Conservation (phyloP, 192 early-diverging fungal species). For the Linderina pennispora region DNA sequence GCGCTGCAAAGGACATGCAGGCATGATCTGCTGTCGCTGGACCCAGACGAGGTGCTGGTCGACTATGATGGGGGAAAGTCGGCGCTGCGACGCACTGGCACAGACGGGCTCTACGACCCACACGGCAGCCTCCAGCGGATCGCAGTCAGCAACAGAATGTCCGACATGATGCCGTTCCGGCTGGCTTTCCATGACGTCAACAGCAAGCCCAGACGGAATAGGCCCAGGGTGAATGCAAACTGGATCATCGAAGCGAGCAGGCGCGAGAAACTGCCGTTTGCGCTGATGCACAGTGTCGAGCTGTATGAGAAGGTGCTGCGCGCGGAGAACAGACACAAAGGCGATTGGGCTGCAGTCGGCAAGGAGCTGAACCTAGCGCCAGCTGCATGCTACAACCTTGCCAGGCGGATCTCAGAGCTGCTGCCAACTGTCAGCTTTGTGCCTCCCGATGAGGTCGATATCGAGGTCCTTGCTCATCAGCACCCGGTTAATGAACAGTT, state of each 20-base stretch:
- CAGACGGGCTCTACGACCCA: slow-evolving; percentile 4
- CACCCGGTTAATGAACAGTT: too few relatives aligned
- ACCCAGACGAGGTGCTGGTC: slow-evolving; percentile 3
- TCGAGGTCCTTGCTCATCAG: too few relatives aligned
- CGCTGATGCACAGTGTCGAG: neutral
- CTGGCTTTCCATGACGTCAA: neutral
- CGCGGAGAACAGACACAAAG: neutral
- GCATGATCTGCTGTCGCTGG: neutral
- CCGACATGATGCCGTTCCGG: neutral
- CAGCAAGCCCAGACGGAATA: too few relatives aligned
- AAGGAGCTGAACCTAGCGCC: neutral
- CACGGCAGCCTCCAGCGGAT: slow-evolving; percentile 1
- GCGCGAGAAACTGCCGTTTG: too few relatives aligned
- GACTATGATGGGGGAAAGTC: neutral
- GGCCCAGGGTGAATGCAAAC: too few relatives aligned
- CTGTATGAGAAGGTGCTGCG: neutral
- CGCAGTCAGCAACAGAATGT: neutral
- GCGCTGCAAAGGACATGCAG: neutral
- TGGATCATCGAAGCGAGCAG: too few relatives aligned
- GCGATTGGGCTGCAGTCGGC: neutral
- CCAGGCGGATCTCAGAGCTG: neutral
- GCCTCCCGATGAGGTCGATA: too few relatives aligned
- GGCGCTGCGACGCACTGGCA: slow-evolving; percentile 6
- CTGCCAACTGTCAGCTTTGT: too few relatives aligned
- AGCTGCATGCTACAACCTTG: neutral